Conservation (phyloP, 768 basidiomycete species). For the Tulasnella sp. region DNA sequence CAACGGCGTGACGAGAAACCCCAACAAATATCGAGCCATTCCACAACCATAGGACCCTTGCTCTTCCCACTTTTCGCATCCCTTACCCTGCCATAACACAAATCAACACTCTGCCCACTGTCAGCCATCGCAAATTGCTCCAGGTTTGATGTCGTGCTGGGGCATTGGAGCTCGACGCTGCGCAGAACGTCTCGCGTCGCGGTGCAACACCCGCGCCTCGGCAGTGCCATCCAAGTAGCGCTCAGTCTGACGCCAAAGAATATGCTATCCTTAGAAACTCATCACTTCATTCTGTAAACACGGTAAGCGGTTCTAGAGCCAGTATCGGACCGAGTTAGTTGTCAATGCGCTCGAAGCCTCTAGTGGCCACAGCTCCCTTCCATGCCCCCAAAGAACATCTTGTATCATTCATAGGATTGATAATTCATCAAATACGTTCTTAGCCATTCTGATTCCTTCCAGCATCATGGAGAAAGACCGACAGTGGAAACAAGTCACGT, state of each 20-base stretch:
- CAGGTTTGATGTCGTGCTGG: background rate
- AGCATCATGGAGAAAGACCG: no score
- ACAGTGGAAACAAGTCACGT: no score
- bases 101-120: background rate
- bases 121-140: constrained; percentile 5
- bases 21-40: constrained; percentile 10
- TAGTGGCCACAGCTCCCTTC: background rate
- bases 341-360: background rate
- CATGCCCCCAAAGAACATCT: no score
- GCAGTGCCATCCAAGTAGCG: background rate
- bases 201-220: background rate
- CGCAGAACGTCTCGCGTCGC: background rate
- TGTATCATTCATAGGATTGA: no score
- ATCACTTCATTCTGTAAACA: background rate
- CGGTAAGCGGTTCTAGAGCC: background rate
- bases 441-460: no score
- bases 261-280: background rate
- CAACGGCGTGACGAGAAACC: constrained; percentile 9
- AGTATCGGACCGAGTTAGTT: background rate
- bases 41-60: background rate
- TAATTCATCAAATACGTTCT: no score
- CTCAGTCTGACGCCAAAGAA: background rate
- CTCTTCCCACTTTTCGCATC: background rate
- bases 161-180: background rate
- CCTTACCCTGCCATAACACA: background rate